These are phyloP conservation scores for Geotrichum restrictum DNA, from an alignment of 1,139 yeast genomes.

Conservation along the genomic window DNA sequence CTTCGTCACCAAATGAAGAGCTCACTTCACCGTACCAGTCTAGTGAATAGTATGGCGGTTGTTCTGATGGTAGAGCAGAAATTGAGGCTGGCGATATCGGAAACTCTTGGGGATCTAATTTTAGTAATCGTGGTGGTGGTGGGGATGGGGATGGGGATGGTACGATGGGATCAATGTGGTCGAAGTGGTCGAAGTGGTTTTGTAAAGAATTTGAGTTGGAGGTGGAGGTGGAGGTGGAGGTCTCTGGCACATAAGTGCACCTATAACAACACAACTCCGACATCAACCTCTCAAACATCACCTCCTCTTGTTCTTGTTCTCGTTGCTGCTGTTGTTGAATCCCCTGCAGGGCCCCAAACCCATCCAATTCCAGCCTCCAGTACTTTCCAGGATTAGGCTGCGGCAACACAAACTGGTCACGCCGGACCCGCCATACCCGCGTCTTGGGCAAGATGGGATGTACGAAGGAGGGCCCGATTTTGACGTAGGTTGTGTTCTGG, in stretches of 20 bases:
- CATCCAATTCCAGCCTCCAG: conserved; percentile 54
- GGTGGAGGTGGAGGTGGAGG: too few relatives aligned
- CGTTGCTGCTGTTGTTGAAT: neutral
- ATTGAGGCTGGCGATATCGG: neutral
- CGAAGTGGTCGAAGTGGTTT: too few relatives aligned
- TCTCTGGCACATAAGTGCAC: neutral
- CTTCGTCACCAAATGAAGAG: neutral
- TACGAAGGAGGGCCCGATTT: conserved; percentile 52
- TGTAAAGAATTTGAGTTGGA: neutral
- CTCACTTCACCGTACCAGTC: neutral
- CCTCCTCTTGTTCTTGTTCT: neutral
- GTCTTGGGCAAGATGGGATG: conserved; percentile 66
- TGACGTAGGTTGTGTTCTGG: conserved; percentile 60
- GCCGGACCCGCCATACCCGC: conserved; percentile 52
- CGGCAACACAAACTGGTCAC: conserved; percentile 57
- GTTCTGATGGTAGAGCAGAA: neutral
- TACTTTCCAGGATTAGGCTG: conserved; percentile 67
- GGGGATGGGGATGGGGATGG: neutral
- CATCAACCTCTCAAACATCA: neutral
- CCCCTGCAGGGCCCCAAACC: neutral
- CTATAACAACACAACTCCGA: neutral
- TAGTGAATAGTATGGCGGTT: neutral
- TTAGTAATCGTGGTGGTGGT: neutral
- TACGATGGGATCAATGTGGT: too few relatives aligned
- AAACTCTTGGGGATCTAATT: conserved; percentile 14